Evolutionary conservation across 108 stramenopile species (phyloP), one percentile per base, ranked within the genome.

Genomic region (Skeletonema grethae): DNA sequence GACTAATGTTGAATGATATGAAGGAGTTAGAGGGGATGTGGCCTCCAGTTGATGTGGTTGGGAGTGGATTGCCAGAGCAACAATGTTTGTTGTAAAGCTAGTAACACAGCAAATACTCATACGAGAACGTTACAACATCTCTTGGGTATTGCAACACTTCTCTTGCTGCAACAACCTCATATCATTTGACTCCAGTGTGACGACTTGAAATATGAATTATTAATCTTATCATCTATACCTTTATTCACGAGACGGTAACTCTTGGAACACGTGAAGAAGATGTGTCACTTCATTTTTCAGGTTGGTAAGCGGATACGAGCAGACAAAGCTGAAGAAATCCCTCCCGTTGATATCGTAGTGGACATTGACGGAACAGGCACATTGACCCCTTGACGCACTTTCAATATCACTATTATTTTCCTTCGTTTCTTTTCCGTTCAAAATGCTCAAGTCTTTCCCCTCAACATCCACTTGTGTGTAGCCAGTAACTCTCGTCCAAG

Each of bases 241-340:
- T 43, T 15, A 43, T 43, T 43, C 50, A 9, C 13, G 38, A 31
- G 36, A 13, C 7, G 83, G 87, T 8, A 90, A 74, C 48, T 84
- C 84, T 39, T 60, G 70, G 73, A 57, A 79, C 0, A 84, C 74
- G 57, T 90, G 86, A 24, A 87, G 67, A 34, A 87, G 18, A 65
- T 87, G 85, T 1, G 86, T 87, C 10, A 86, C 69, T 60, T 90
- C 82, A 41, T 87, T 80, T 25, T 61, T 67, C 0, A 84, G 35
- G 58, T 90, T 93, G 36, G 89, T 89, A 57, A 93, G 67, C 10
- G 92, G 92, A 72, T 90, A 93, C n/a, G 89, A 89, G 39, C 83
- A 87, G 60, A 90, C 83, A 64, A 88, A 93, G 63, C 84, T 84
- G 45, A 90, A 77, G 72, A 90, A 89, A 34, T 85, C 82, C 57